Percentiles rank a stretch among this genome's conserved stretches.
These are phyloP conservation scores for Brassica balearica DNA, from an alignment of 441 rosid species.

Conservation along the genomic window DNA sequence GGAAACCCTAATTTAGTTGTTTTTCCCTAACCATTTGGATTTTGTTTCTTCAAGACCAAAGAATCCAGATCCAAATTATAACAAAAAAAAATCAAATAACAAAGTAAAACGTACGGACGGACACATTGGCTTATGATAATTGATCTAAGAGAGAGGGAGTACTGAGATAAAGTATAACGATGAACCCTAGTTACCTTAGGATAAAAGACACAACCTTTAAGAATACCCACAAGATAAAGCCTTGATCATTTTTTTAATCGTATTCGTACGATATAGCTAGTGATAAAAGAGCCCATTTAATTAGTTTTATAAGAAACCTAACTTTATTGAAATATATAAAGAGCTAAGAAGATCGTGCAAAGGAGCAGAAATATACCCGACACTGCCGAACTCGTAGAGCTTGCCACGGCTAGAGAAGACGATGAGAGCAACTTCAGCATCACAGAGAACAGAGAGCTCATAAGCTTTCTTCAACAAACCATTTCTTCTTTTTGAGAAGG, in stretches of 20 bases:
- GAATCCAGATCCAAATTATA: background rate
- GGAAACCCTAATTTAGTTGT: slow-evolving; percentile 38
- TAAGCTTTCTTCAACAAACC: slow-evolving; percentile 80
- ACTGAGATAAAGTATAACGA: slow-evolving; percentile 26
- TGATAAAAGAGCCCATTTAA: background rate
- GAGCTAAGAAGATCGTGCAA: background rate
- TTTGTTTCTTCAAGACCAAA: slow-evolving; percentile 21
- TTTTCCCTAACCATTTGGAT: background rate
- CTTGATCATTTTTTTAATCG: background rate
- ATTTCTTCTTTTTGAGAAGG: slow-evolving; percentile 74
- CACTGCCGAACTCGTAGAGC: slow-evolving; percentile 72
- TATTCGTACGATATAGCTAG: slow-evolving; percentile 3
- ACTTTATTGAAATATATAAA: slow-evolving; percentile 17
- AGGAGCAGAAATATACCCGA: slow-evolving; percentile 49
- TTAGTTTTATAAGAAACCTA: background rate
- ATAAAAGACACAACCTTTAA: slow-evolving; percentile 29
- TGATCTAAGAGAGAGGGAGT: slow-evolving; percentile 29
- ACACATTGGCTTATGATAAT: slow-evolving; percentile 47
- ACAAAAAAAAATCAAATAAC: background rate
- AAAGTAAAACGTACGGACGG: slow-evolving; percentile 39
- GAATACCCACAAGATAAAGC: slow-evolving; percentile 34
- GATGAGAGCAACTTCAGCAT: slow-evolving; percentile 78
- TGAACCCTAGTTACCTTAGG: slow-evolving; percentile 39
- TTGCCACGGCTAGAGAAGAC: slow-evolving; percentile 80
- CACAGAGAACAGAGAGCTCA: slow-evolving; percentile 80